A percentile compares a stretch with the other conserved stretches of the same genome.
Evolutionary conservation across 1,139 yeast species (phyloP).

Genomic region (Candida frijolesensis): DNA sequence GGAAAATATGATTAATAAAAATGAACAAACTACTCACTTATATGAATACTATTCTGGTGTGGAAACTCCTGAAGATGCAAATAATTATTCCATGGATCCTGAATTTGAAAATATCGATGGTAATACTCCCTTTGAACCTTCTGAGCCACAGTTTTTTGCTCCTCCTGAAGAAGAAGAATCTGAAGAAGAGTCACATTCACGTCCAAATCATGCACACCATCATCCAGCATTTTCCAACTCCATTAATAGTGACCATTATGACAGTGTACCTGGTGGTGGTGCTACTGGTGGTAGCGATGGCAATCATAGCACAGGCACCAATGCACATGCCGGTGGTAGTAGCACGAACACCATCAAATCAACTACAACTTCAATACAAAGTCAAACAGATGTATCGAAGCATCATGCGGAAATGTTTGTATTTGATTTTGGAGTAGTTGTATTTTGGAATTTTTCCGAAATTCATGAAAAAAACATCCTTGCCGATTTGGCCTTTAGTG

Average conservation of each 20-base stretch:
- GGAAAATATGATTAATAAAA: conserved; percentile 76
- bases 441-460: conserved; percentile 95
- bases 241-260: neutral
- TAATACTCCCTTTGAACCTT: conserved; percentile 45
- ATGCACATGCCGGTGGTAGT: neutral
- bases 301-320: neutral
- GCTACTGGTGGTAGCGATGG: neutral
- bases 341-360: neutral
- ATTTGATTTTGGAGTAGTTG: conserved; percentile 90
- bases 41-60: conserved; percentile 89
- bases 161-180: conserved; percentile 31
- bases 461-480: conserved; percentile 88
- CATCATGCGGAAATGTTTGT: conserved; percentile 90
- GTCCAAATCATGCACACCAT: neutral
- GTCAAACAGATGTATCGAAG: conserved; percentile 52
- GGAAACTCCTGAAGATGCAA: conserved; percentile 65
- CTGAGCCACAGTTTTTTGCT: conserved; percentile 53
- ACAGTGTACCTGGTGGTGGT: neutral
- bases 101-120: conserved; percentile 39
- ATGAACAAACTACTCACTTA: conserved; percentile 87
- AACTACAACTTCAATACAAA: conserved; percentile 7
- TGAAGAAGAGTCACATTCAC: conserved; percentile 8
- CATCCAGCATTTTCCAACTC: too few relatives aligned
- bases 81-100: conserved; percentile 56
- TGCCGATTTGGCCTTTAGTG: conserved; percentile 88